phyloP scores from a whole-genome alignment of 495 filamentous ascomycete genomes.

The Xylaria curta region DNA sequence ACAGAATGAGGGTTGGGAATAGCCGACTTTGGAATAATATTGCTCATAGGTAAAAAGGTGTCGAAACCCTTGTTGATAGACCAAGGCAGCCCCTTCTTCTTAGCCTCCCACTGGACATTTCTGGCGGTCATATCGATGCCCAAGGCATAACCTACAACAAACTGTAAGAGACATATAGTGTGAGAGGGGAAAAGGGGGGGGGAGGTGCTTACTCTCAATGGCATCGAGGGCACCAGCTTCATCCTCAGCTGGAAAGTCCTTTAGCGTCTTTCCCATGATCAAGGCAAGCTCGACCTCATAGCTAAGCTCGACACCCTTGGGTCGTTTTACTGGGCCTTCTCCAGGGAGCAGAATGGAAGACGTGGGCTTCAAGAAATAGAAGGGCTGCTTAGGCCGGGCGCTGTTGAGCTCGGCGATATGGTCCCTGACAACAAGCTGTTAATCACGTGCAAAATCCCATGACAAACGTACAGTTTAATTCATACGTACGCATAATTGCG shows the following conservation, averaged over 20 bases:
- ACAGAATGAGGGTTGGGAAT: slow-evolving; percentile 89
- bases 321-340: slow-evolving; percentile 81
- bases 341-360: slow-evolving; percentile 79
- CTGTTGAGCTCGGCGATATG: slow-evolving; percentile 94
- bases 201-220: slow-evolving; percentile 57
- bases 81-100: slow-evolving; percentile 97
- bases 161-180: slow-evolving; percentile 17
- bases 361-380: slow-evolving; percentile 98
- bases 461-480: slow-evolving; percentile 14
- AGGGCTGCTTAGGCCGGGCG: slow-evolving; percentile 83
- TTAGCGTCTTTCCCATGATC: slow-evolving; percentile 78
- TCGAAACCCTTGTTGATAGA: slow-evolving; percentile 95
- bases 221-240: slow-evolving; percentile 65
- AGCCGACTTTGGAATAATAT: slow-evolving; percentile 74
- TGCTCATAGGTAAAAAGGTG: slow-evolving; percentile 87
- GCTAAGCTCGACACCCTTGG: slow-evolving; percentile 81
- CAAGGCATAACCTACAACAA: slow-evolving; percentile 72
- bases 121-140: slow-evolving; percentile 94
- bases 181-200: neutral
- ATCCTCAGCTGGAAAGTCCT: slow-evolving; percentile 73
- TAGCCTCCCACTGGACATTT: slow-evolving; percentile 92
- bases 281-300: slow-evolving; percentile 95
- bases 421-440: slow-evolving; percentile 64
- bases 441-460: neutral
- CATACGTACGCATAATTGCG: slow-evolving; percentile 90